Conservation (phyloP, 495 filamentous ascomycete species). For the Neurospora sp. region DNA sequence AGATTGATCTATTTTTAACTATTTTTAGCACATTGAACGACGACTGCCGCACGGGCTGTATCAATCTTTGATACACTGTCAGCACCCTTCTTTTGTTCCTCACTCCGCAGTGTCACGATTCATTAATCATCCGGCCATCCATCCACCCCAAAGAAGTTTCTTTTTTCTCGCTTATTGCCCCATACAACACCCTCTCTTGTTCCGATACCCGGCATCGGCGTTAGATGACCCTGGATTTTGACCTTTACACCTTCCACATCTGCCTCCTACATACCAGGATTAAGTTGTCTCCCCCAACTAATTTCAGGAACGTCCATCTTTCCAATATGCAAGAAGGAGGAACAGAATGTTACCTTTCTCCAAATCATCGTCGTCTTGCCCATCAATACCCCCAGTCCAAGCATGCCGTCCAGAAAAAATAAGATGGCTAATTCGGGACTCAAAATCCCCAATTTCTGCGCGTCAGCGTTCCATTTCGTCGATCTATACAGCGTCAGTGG, state of each 20-base stretch:
- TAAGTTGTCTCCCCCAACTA: not conserved
- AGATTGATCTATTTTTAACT: slow-evolving; percentile 21
- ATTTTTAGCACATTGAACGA: slow-evolving; percentile 18
- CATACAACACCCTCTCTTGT: not conserved
- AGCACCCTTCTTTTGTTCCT: not conserved
- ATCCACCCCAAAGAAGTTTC: not conserved
- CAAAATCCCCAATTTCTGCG: not conserved
- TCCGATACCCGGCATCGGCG: not conserved
- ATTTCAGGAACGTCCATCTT: not conserved
- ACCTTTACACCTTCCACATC: not conserved
- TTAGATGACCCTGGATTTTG: not conserved
- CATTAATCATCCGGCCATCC: not conserved
- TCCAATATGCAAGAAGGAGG: not conserved
- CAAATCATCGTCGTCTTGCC: not conserved
- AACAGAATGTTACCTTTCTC: not conserved
- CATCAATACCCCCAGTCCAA: not conserved
- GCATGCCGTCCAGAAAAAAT: not conserved
- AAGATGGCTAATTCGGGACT: not conserved
- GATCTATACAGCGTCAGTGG: not conserved
- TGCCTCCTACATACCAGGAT: not conserved
- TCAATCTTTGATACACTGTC: not conserved
- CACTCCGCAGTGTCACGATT: not conserved
- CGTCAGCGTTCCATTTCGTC: not conserved
- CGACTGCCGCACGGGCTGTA: not conserved
- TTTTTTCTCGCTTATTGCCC: not conserved